Evolutionary conservation across 306 rosid species (phyloP).

Genomic region (Trifolium pratense): DNA sequence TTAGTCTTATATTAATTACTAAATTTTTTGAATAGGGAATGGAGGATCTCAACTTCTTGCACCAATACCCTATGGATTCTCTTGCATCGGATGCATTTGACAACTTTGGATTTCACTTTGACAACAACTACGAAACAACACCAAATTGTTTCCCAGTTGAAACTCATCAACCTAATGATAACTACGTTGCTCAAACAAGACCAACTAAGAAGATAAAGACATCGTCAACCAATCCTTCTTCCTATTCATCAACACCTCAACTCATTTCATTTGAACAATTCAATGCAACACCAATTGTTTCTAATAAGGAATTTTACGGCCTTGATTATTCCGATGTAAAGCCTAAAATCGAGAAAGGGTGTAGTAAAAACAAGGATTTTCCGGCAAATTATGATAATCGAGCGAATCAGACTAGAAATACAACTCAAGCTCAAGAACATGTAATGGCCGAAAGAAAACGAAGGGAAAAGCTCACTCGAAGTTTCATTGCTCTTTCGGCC

Average conservation of each 20-base stretch:
- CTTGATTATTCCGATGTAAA: conserved; percentile 26
- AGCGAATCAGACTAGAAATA: conserved; percentile 42
- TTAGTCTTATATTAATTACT: background rate
- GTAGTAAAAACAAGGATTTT: conserved; percentile 1
- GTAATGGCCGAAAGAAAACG: conserved; percentile 81
- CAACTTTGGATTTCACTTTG: background rate
- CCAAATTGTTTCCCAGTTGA: conserved; percentile 37
- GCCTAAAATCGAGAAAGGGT: conserved; percentile 51
- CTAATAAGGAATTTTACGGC: conserved; percentile 31
- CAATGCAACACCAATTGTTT: conserved; percentile 20
- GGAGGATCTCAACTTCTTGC: conserved; percentile 37
- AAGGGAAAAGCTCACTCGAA: conserved; percentile 83
- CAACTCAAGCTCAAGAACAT: conserved; percentile 70
- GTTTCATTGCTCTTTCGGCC: conserved; percentile 83
- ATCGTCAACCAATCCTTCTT: background rate
- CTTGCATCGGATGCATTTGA: conserved; percentile 23
- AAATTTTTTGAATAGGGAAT: conserved; percentile 26
- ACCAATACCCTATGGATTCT: conserved; percentile 44
- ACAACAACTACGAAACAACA: conserved; percentile 21
- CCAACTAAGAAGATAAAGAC: conserved; percentile 48
- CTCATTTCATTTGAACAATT: conserved; percentile 62
- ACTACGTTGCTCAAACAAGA: conserved; percentile 8
- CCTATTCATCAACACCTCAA: conserved; percentile 58
- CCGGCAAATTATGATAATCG: conserved; percentile 16
- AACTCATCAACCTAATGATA: conserved; percentile 10